phyloP scores from a whole-genome alignment of 306 rosid species.

The Potentilla sterilis region DNA sequence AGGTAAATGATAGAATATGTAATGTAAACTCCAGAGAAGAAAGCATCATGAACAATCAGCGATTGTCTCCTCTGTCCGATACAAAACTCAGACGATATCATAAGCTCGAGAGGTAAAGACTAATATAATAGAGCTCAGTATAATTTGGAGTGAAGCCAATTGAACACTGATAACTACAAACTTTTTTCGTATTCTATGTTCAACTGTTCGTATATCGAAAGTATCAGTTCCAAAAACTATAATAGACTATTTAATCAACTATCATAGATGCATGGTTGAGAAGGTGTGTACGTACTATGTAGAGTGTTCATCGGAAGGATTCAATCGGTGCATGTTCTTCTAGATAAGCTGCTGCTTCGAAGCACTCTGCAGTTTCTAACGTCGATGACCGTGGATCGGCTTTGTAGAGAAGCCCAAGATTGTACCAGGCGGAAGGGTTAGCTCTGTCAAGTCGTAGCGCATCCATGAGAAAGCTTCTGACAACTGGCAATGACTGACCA shows the following conservation, averaged over 20 bases:
- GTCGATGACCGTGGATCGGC: conserved; percentile 50
- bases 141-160: not conserved
- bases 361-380: conserved; percentile 69
- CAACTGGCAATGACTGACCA: conserved; percentile 62
- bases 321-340: conserved; percentile 82
- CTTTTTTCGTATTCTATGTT: conserved; percentile 13
- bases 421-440: conserved; percentile 81
- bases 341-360: conserved; percentile 72
- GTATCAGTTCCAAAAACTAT: conserved; percentile 1
- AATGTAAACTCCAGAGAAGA: no score
- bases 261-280: no score
- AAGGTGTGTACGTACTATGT: not conserved
- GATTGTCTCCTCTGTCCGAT: no score
- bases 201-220: conserved; percentile 4
- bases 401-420: conserved; percentile 80
- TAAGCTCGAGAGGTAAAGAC: not conserved
- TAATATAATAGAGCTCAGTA: not conserved
- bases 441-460: conserved; percentile 74
- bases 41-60: no score
- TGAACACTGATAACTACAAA: not conserved
- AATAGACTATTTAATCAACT: conserved; percentile 10
- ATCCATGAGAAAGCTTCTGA: conserved; percentile 76
- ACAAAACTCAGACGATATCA: not conserved
- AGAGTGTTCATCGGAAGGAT: conserved; percentile 58
- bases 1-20: no score